These are phyloP conservation scores for Auricularia auricula-judae DNA, from an alignment of 768 basidiomycete genomes.

Conservation along the genomic window DNA sequence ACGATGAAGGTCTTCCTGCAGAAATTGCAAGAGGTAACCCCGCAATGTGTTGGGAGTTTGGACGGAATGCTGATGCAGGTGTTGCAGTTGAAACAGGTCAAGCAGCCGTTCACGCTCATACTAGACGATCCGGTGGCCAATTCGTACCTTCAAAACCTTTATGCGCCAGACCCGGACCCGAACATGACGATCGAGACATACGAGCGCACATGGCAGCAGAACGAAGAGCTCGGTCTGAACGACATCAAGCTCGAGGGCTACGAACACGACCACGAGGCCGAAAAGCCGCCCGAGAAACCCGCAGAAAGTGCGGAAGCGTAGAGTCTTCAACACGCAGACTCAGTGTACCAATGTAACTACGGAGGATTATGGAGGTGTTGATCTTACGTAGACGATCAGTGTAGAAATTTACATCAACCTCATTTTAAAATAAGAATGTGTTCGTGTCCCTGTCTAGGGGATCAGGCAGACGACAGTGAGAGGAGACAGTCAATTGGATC, in stretches of 20 bases:
- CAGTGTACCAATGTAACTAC: too few relatives aligned
- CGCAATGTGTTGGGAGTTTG: too few relatives aligned
- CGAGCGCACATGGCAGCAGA: conserved; percentile 79
- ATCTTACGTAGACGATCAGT: too few relatives aligned
- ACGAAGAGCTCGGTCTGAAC: conserved; percentile 89
- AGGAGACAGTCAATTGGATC: too few relatives aligned
- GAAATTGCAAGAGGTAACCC: conserved; percentile 55
- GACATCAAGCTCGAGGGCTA: conserved; percentile 80
- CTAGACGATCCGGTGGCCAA: conserved; percentile 94
- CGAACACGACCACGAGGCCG: conserved; percentile 23
- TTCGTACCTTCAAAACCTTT: conserved; percentile 92
- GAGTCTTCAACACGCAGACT: too few relatives aligned
- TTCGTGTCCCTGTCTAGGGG: too few relatives aligned
- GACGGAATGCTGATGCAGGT: background rate
- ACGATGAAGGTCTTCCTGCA: conserved; percentile 70
- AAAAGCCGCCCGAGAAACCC: background rate
- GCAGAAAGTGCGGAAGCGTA: too few relatives aligned
- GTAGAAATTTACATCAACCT: too few relatives aligned
- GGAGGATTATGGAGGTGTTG: too few relatives aligned
- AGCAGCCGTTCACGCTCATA: conserved; percentile 82
- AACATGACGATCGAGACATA: conserved; percentile 81
- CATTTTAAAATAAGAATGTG: too few relatives aligned
- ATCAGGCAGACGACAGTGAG: too few relatives aligned
- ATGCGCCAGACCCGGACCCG: conserved; percentile 93
- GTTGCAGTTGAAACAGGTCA: conserved; percentile 25